phyloP scores from a whole-genome alignment of 2,329 filamentous ascomycete genomes.

The Neonectria sp. region DNA sequence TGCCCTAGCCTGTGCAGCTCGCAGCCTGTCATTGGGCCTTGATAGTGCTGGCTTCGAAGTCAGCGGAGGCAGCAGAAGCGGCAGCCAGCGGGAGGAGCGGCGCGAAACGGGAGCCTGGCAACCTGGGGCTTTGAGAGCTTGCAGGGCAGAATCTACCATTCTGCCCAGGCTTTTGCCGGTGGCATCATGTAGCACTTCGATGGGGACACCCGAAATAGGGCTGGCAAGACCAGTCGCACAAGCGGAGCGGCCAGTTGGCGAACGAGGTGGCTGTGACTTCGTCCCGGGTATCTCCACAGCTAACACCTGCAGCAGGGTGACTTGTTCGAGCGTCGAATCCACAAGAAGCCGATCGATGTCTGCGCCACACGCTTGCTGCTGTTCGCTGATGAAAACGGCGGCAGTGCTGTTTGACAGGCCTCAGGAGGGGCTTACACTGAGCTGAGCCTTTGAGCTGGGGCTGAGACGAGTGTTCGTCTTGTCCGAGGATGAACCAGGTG shows the following conservation, averaged over 20 bases:
- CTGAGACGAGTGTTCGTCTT: not conserved
- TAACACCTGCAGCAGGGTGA: slow-evolving; percentile 16
- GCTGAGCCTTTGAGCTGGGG: slow-evolving; percentile 6
- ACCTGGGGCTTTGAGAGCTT: slow-evolving; percentile 7
- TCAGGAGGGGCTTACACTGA: not conserved
- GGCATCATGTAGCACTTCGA: not conserved
- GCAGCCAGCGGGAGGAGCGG: slow-evolving; percentile 45
- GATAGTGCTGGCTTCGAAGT: slow-evolving; percentile 9
- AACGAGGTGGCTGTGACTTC: slow-evolving; percentile 34
- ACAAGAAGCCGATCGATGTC: slow-evolving; percentile 20
- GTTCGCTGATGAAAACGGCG: slow-evolving; percentile 12
- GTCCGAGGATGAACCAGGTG: slow-evolving; percentile 20
- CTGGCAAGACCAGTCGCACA: not conserved
- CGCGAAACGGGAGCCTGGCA: slow-evolving; percentile 41
- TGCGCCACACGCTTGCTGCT: slow-evolving; percentile 25
- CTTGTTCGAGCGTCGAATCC: slow-evolving; percentile 8
- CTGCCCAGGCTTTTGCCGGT: not conserved
- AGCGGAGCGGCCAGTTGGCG: slow-evolving; percentile 2
- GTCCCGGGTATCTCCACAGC: slow-evolving; percentile 28
- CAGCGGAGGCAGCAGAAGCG: slow-evolving; percentile 23
- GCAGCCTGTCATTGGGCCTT: slow-evolving; percentile 7
- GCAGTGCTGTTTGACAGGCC: slow-evolving; percentile 17
- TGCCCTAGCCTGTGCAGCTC: slow-evolving; percentile 28
- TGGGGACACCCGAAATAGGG: slow-evolving; percentile 5
- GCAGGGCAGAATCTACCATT: not conserved